These are phyloP conservation scores for Alternaria rosae DNA, from an alignment of 2,329 filamentous ascomycete genomes.

Conservation along the genomic window DNA sequence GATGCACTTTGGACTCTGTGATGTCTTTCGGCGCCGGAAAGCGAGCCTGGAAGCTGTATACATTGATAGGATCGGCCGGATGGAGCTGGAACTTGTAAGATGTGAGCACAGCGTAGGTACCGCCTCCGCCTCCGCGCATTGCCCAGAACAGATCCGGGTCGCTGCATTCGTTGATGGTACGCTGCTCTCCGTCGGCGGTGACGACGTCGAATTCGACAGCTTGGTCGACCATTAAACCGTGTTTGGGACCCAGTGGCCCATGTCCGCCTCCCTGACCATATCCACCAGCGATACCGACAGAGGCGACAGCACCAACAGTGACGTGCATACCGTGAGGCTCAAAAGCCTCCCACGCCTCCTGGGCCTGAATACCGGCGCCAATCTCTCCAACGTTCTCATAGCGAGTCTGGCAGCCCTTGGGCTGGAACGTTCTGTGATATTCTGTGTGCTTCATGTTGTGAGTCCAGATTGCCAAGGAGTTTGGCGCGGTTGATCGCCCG, in stretches of 20 bases:
- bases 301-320: conserved; percentile 47
- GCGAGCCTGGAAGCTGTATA: conserved; percentile 45
- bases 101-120: conserved; percentile 46
- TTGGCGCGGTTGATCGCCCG: conserved; percentile 42
- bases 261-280: conserved; percentile 62
- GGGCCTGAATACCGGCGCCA: conserved; percentile 45
- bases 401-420: conserved; percentile 30
- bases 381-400: conserved; percentile 46
- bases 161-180: conserved; percentile 45
- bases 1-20: conserved; percentile 41
- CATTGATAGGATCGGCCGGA: conserved; percentile 43
- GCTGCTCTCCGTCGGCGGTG: conserved; percentile 41
- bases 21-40: conserved; percentile 38
- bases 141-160: conserved; percentile 49
- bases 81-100: conserved; percentile 49
- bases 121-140: conserved; percentile 47
- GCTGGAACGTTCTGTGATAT: conserved; percentile 37
- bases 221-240: conserved; percentile 50
- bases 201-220: conserved; percentile 47
- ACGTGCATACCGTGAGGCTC: conserved; percentile 43
- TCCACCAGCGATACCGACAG: conserved; percentile 59
- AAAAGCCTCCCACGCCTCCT: conserved; percentile 48
- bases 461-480: conserved; percentile 47
- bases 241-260: conserved; percentile 59
- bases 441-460: conserved; percentile 43